Evolutionary conservation across 805 yeast species (phyloP).

Genomic region (Lipomyces oligophaga): DNA sequence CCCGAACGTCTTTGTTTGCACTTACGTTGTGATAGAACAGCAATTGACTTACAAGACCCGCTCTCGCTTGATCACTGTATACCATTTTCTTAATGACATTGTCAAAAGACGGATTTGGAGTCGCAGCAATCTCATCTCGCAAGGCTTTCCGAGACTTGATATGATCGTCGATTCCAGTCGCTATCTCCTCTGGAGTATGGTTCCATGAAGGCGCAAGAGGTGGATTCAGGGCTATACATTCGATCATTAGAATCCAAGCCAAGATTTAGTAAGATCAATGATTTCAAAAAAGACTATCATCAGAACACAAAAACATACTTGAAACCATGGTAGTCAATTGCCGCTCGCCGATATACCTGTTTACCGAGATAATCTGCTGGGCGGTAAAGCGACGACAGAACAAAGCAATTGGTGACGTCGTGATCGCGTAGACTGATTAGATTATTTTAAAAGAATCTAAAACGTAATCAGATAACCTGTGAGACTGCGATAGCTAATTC

Average conservation of each 20-base stretch:
- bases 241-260: neutral
- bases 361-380: no score
- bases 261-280: neutral
- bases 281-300: no score
- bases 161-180: conserved; percentile 43
- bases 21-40: conserved; percentile 74
- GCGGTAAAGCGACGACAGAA: no score
- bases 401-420: no score
- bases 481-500: no score
- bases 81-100: conserved; percentile 53
- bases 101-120: conserved; percentile 54
- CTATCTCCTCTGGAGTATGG: conserved; percentile 51
- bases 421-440: no score
- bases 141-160: conserved; percentile 44
- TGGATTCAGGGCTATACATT: conserved; percentile 33
- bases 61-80: conserved; percentile 48
- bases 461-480: no score
- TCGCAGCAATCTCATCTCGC: conserved; percentile 53
- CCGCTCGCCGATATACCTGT: no score
- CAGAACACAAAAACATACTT: no score
- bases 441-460: no score
- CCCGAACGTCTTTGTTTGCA: conserved; percentile 58
- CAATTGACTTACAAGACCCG: conserved; percentile 48
- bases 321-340: no score
- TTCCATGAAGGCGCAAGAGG: conserved; percentile 53